phyloP scores from a whole-genome alignment of 208 protist genomes.

The Naegleria fowleri region DNA sequence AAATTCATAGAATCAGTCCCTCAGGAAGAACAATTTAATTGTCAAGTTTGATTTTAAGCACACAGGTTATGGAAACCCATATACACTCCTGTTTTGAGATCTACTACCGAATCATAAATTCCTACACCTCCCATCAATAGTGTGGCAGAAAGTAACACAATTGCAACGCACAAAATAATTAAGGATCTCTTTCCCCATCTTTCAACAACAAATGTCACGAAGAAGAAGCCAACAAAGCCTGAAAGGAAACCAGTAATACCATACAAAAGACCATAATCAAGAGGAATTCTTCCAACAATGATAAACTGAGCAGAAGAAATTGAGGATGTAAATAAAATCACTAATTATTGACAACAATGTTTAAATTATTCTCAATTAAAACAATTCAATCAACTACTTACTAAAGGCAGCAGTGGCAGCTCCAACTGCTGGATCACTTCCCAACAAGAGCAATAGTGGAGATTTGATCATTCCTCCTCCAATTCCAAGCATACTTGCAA shows the following conservation, averaged over 20 bases:
- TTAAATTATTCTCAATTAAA: neutral
- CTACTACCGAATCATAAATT: neutral
- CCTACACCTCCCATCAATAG: constrained; percentile 2
- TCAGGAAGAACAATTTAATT: too few relatives aligned
- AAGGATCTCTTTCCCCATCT: neutral
- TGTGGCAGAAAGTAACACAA: neutral
- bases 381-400: neutral
- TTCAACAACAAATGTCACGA: neutral
- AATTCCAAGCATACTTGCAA: constrained; percentile 36
- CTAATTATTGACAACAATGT: neutral
- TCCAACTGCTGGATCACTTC: constrained; percentile 28
- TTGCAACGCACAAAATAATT: neutral
- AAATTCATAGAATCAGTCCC: too few relatives aligned
- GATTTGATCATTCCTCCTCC: constrained; percentile 37
- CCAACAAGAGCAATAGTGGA: constrained; percentile 34
- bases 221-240: neutral
- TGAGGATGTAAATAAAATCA: constrained; percentile 16
- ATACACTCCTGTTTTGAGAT: neutral
- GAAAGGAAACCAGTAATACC: neutral
- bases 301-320: neutral
- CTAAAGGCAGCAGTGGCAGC: constrained; percentile 32
- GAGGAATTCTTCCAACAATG: neutral
- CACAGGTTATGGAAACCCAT: constrained; percentile 4
- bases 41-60: too few relatives aligned
- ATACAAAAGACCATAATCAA: neutral